Conservation (phyloP, 208 protist species). For the Novymonas esmeraldas region DNA sequence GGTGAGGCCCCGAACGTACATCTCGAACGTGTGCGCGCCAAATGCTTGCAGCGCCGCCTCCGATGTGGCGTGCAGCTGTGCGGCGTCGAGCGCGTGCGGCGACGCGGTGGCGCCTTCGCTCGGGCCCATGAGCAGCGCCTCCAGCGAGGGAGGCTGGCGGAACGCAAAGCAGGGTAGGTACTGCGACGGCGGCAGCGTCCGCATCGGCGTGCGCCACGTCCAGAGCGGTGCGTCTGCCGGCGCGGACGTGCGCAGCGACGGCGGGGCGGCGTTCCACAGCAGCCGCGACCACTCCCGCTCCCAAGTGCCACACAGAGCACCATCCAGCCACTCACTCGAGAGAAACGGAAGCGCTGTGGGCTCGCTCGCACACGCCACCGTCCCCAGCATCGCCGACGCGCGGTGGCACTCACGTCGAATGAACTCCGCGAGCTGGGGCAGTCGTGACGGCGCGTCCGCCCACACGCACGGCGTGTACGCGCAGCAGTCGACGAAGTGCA, state of each 20-base stretch:
- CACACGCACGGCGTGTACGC: slow-evolving; percentile 41
- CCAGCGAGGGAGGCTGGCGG: slow-evolving; percentile 14
- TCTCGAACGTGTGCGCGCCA: slow-evolving; percentile 33
- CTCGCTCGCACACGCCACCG: not conserved
- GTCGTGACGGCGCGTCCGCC: slow-evolving; percentile 48
- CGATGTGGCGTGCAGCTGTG: slow-evolving; percentile 14
- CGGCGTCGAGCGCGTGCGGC: not conserved
- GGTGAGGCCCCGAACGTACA: slow-evolving; percentile 53
- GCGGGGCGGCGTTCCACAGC: slow-evolving; percentile 17
- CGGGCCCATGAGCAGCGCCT: slow-evolving; percentile 5
- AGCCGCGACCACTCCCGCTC: slow-evolving; percentile 12
- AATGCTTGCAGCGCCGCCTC: slow-evolving; percentile 35
- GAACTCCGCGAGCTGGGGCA: slow-evolving; percentile 54
- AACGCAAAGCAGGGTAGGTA: slow-evolving; percentile 33
- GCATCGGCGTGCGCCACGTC: slow-evolving; percentile 30
- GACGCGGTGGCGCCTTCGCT: not conserved
- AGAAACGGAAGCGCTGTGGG: not conserved
- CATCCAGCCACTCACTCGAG: slow-evolving; percentile 16
- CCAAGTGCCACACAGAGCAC: slow-evolving; percentile 22
- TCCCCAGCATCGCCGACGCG: slow-evolving; percentile 6
- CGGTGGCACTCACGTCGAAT: slow-evolving; percentile 33
- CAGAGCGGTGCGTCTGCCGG: slow-evolving; percentile 18
- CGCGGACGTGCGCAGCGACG: slow-evolving; percentile 13
- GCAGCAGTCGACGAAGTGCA: slow-evolving; percentile 54
- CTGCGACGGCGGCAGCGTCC: slow-evolving; percentile 13